These are phyloP conservation scores for Colletotrichum liaoningense DNA, from an alignment of 2,329 filamentous ascomycete species.

Conservation along the genomic window DNA sequence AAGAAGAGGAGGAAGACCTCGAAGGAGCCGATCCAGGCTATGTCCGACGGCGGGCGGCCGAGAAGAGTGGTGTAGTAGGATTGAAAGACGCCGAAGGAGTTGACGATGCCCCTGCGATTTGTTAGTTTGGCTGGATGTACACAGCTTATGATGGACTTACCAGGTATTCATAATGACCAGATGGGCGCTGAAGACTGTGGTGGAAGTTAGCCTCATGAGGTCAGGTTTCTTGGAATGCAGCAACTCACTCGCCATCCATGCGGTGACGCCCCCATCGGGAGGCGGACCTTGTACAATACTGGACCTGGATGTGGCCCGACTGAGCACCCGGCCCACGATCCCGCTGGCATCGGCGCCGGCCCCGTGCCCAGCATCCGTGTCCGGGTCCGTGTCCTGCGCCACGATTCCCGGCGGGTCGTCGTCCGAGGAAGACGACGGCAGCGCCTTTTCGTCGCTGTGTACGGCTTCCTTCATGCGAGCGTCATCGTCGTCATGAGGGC, in stretches of 20 bases:
- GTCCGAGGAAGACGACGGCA: conserved; percentile 1
- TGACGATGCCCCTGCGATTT: conserved; percentile 58
- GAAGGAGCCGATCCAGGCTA: conserved; percentile 67
- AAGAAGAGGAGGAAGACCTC: conserved; percentile 68
- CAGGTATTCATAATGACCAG: conserved; percentile 64
- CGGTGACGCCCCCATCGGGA: conserved; percentile 60
- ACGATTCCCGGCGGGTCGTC: neutral
- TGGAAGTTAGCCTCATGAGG: neutral
- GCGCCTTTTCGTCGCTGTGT: neutral
- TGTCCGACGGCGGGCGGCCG: conserved; percentile 53
- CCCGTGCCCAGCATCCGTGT: neutral
- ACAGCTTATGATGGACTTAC: conserved; percentile 38
- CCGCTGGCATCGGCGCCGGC: conserved; percentile 28
- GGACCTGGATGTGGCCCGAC: conserved; percentile 52
- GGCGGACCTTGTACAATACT: conserved; percentile 58
- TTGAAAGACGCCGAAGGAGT: conserved; percentile 68
- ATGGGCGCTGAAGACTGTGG: conserved; percentile 53
- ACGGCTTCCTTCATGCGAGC: neutral
- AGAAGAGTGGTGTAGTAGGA: conserved; percentile 60
- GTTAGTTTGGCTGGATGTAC: neutral
- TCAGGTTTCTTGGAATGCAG: neutral
- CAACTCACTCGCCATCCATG: conserved; percentile 59
- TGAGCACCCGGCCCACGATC: conserved; percentile 51
- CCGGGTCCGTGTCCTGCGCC: neutral
- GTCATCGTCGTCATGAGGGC: neutral